phyloP scores from a whole-genome alignment of 805 yeast genomes.

The Grigorovia yakushimaensis region DNA sequence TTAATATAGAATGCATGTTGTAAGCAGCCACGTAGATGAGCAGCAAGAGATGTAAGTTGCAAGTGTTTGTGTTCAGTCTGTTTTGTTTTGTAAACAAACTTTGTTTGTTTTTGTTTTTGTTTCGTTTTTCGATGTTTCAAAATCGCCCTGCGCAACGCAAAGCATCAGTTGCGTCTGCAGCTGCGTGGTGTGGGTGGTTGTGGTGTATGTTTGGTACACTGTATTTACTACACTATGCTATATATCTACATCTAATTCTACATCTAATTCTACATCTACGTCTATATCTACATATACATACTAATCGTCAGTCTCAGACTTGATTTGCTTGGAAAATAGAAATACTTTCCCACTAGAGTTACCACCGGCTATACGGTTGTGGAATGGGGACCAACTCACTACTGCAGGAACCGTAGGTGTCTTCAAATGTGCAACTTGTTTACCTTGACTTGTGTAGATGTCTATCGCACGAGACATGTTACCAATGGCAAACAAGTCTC shows the following conservation, averaged over 20 bases:
- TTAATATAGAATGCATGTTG: neutral
- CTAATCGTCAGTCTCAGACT: neutral
- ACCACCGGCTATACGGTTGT: slow-evolving; percentile 90
- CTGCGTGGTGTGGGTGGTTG: no score
- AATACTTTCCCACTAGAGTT: slow-evolving; percentile 88
- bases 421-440: slow-evolving; percentile 65
- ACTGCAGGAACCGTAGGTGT: slow-evolving; percentile 95
- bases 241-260: neutral
- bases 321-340: slow-evolving; percentile 29
- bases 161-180: no score
- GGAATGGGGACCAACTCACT: slow-evolving; percentile 67
- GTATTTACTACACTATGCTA: no score
- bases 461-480: slow-evolving; percentile 89
- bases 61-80: neutral
- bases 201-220: no score
- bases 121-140: neutral
- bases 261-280: neutral
- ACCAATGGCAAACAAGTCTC: slow-evolving; percentile 80
- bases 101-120: neutral
- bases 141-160: no score
- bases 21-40: neutral
- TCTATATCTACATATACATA: neutral
- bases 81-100: neutral
- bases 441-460: slow-evolving; percentile 67
- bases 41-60: neutral